Percentiles rank a stretch among this genome's conserved stretches.
Conservation (phyloP, 192 early-diverging fungal genomes). For the Spinellus fusiger region DNA sequence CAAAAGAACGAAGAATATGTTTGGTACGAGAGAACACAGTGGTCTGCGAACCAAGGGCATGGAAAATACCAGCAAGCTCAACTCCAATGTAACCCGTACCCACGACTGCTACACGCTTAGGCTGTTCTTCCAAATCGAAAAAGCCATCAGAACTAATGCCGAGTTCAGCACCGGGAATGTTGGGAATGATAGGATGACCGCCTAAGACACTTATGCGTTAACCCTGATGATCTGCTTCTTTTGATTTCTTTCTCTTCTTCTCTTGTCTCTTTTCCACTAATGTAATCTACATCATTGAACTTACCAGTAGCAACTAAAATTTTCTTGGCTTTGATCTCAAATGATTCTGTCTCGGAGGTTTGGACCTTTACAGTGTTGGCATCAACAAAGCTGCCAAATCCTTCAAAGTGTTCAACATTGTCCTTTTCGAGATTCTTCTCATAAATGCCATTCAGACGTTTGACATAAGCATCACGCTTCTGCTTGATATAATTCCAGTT, state of each 20-base stretch:
- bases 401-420: slow-evolving; percentile 75
- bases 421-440: slow-evolving; percentile 86
- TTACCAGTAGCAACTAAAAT: slow-evolving; percentile 87
- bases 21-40: slow-evolving; percentile 80
- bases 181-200: slow-evolving; percentile 64
- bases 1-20: slow-evolving; percentile 84
- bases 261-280: not conserved
- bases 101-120: slow-evolving; percentile 85
- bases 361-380: slow-evolving; percentile 60
- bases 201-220: slow-evolving; percentile 28
- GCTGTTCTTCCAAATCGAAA: slow-evolving; percentile 88
- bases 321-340: slow-evolving; percentile 64
- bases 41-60: slow-evolving; percentile 78
- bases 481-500: slow-evolving; percentile 79
- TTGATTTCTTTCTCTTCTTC: not conserved
- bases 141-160: slow-evolving; percentile 94
- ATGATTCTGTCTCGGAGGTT: slow-evolving; percentile 22
- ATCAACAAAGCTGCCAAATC: slow-evolving; percentile 80
- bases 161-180: slow-evolving; percentile 73
- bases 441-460: slow-evolving; percentile 96
- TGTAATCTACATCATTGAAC: slow-evolving; percentile 1
- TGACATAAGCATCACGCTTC: slow-evolving; percentile 94
- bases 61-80: slow-evolving; percentile 92
- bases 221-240: not conserved
- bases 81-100: slow-evolving; percentile 96